Evolutionary conservation across 495 filamentous ascomycete species (phyloP), one percentile per base, ranked within the genome.

Genomic region (Aspergillus mulundensis): DNA sequence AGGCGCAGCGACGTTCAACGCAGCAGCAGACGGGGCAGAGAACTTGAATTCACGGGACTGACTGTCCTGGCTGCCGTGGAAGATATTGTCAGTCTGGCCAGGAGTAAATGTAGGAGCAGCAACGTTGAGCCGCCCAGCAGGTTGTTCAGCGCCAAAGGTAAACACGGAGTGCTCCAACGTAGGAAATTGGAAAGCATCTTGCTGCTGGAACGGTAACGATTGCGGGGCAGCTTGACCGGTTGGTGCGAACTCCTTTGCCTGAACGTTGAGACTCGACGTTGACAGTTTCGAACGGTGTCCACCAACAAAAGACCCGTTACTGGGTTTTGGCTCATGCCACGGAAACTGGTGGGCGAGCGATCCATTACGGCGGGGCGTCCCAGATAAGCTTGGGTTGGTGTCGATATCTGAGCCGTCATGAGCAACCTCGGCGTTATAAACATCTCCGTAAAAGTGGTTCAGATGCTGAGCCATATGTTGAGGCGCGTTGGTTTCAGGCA

Each of bases 191-290:
- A 86, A 82, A 5, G 71, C 73, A 56, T 72, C 81, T 46, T 73
- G 72, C 43, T 74, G 72, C 36, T 75, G 74, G 54, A 87, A 88
- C 8, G 77, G 63, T 32, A 78, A 74, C 39, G 78, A 74, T n/a
- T 77, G 75, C 1, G 89, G 81, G 36, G 75, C 77, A 66, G 88
- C 88, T 1, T 81, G 68, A 50, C 70, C 84, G 16, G 71, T 74
- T 5, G 89, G 89, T 54, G 94, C 89, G 69, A 97, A 97, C 62
- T 92, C 90, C 47, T 88, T 87, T 0, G 94, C 93, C 52, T 84
- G 85, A 38, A 91, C 89, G 59, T 98, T 97, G 44, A 96, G 75
- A 54, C 84, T 89, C 0, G 90, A 91, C 18, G 82, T 74, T 2
- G 87, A 91, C 24, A 83, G 71, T 65, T 85, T 86, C 54, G 85